Base-by-base conservation (phyloP, 2,329 filamentous ascomycete species). In the Pestalotiopsis sp. region DNA sequence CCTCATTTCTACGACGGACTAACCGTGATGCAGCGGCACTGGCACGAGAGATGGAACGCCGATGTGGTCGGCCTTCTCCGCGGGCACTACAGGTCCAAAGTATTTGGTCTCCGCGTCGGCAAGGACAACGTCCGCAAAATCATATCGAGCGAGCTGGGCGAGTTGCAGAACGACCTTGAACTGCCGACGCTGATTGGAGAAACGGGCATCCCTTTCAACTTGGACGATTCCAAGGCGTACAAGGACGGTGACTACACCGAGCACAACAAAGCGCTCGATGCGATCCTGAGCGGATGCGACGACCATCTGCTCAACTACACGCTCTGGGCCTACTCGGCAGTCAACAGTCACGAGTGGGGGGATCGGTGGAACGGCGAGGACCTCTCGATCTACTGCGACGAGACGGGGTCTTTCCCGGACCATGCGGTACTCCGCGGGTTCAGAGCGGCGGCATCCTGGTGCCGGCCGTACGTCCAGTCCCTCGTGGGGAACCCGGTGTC, bases 301-400 rank as follows among this genome's bases (percentile, higher is more conserved):
- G 68, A 70, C n/a, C 70, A 72, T 39, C 68, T 73, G 23, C 68
- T 73, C 39, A 72, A 57, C 57, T 75, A 70, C 49, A 71, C 73
- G 3, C 39, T 74, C 1, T 75, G 73, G 71, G 71, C 69, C 2
- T 75, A 73, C 63, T 73, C 72, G 58, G 49, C 70, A 2, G 56
- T 68, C 56, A 75, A 74, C 71, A 72, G 27, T 11, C 72, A 73
- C n/a, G 69, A 75, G 64, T 73, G 73, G 73, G 72, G 74, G 14
- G 73, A 75, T 68, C 45, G 70, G 38, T 75, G 73, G 74, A 74
- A 75, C 66, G 73, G 73, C 52, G 74, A 75, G 68, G 73, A 74
- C 36, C 60, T 75, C n/a, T 74, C 72, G 12, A 69, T 75, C 11
- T 70, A 69, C 61, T 75, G 70, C 58, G 41, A 68, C 56, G 72